These are phyloP conservation scores for Nicotiana attenuata DNA, from an alignment of 257 asterid genomes.

Conservation along the genomic window DNA sequence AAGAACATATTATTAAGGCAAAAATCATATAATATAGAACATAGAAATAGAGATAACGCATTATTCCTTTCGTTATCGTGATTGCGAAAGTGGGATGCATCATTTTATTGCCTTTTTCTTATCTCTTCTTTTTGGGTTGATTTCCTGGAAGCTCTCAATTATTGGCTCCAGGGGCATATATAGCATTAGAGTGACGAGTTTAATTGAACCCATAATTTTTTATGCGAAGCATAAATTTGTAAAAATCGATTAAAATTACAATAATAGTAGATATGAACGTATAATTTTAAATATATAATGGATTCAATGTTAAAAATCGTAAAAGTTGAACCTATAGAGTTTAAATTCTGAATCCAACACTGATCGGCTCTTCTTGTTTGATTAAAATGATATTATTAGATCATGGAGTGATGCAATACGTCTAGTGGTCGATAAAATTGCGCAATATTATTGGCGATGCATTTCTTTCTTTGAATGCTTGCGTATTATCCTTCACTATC, in stretches of 20 bases:
- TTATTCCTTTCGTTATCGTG: background rate
- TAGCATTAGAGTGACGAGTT: too few species aligned
- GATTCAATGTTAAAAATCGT: too few species aligned
- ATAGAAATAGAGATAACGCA: background rate
- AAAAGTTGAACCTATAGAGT: fast-evolving
- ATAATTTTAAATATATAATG: too few species aligned
- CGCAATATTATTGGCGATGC: background rate
- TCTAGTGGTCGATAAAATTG: background rate
- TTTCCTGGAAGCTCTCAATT: background rate
- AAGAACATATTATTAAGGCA: too few species aligned
- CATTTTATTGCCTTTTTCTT: background rate
- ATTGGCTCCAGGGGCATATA: too few species aligned
- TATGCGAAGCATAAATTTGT: too few species aligned
- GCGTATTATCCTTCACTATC: too few species aligned
- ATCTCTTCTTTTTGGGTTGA: constrained; percentile 4
- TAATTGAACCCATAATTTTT: too few species aligned
- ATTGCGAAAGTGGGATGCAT: background rate
- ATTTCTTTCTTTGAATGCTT: too few species aligned
- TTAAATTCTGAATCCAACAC: fast-evolving
- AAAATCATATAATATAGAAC: too few species aligned
- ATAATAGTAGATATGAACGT: too few species aligned
- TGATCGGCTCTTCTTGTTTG: background rate
- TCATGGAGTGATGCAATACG: background rate
- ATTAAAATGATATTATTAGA: background rate
- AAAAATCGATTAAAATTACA: too few species aligned